Percentiles rank a stretch among this genome's conserved stretches.
Evolutionary conservation across 352 stramenopile genomes (phyloP).

Genomic region (Pythium brassicae): DNA sequence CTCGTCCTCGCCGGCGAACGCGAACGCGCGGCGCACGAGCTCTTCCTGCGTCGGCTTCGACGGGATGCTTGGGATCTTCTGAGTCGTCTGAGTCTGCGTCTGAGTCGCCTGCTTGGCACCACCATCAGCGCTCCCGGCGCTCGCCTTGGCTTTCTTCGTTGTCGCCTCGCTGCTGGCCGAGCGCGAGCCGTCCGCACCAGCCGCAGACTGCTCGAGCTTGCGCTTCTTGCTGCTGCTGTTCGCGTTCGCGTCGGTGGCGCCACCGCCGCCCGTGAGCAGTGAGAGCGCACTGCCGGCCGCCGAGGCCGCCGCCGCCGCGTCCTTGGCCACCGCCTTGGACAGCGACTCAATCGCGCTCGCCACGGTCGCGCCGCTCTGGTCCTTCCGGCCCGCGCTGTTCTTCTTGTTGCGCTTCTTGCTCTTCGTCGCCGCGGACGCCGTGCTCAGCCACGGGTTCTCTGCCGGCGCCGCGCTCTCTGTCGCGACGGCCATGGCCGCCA

Average conservation of each 20-base stretch:
- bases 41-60: slow-evolving; percentile 84
- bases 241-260: slow-evolving; percentile 2
- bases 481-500: no score
- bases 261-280: slow-evolving; percentile 22
- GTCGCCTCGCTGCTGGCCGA: not conserved
- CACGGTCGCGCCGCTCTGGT: slow-evolving; percentile 32
- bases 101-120: no score
- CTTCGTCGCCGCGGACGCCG: slow-evolving; percentile 30
- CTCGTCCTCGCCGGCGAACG: slow-evolving; percentile 87
- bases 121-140: no score
- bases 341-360: slow-evolving; percentile 60
- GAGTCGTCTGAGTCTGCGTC: not conserved
- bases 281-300: slow-evolving; percentile 17
- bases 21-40: slow-evolving; percentile 95
- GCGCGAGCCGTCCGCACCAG: slow-evolving; percentile 2
- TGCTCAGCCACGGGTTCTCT: slow-evolving; percentile 71
- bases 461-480: slow-evolving; percentile 19
- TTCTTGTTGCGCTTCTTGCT: slow-evolving; percentile 67
- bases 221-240: slow-evolving; percentile 31
- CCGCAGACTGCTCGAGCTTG: slow-evolving; percentile 23
- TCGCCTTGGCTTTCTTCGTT: slow-evolving; percentile 4
- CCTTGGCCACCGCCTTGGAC: slow-evolving; percentile 37
- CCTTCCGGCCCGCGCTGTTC: slow-evolving; percentile 27
- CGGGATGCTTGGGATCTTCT: no score
- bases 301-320: slow-evolving; percentile 14